Evolutionary conservation across 495 filamentous ascomycete species (phyloP).

Genomic region (Paragyromitra xinjiangensis): DNA sequence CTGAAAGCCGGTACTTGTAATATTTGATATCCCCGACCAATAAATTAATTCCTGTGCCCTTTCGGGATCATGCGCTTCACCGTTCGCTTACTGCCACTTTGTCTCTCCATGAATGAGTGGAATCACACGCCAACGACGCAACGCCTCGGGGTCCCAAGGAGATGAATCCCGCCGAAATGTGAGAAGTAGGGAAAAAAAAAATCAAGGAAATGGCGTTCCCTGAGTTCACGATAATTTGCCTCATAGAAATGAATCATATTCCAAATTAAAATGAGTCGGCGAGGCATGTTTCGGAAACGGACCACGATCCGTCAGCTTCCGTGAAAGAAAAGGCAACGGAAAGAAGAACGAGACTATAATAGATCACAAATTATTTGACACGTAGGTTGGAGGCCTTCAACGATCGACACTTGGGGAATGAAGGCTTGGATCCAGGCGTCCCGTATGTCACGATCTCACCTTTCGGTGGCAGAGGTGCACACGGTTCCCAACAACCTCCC

Average conservation of each 20-base stretch:
- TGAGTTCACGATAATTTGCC: not conserved
- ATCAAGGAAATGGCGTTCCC: constrained; percentile 32
- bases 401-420: constrained; percentile 30
- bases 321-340: not conserved
- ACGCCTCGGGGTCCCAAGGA: not conserved
- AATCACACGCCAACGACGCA: constrained; percentile 6
- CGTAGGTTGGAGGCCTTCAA: constrained; percentile 27
- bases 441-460: not conserved
- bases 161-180: not conserved
- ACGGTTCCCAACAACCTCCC: not conserved
- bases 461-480: not conserved
- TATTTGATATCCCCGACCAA: constrained; percentile 17
- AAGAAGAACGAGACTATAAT: constrained; percentile 14
- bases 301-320: constrained; percentile 7
- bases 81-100: not conserved
- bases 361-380: constrained; percentile 22
- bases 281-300: constrained; percentile 17
- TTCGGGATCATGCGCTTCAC: constrained; percentile 31
- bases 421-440: not conserved
- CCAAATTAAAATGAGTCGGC: not conserved
- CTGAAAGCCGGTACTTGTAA: constrained; percentile 21
- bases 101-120: not conserved
- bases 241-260: constrained; percentile 17
- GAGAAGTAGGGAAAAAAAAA: not conserved
- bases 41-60: constrained; percentile 15